These are phyloP conservation scores for Carex arenaria DNA, from an alignment of 202 grass and related monocot genomes.

Conservation along the genomic window DNA sequence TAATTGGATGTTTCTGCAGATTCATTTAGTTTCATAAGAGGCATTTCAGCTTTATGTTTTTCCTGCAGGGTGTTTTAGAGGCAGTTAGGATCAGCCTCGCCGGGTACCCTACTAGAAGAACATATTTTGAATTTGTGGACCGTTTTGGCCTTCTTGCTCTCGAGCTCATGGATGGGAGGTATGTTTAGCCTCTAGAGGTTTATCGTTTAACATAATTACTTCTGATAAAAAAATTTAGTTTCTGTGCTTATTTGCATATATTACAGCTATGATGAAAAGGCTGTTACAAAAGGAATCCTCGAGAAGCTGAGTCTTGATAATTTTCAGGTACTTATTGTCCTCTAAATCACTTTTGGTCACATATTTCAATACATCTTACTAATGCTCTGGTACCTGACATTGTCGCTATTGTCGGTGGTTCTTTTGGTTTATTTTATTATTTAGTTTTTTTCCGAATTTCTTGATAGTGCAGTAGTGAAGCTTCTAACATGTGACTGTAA, in stretches of 20 bases:
- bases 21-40: slow-evolving; percentile 13
- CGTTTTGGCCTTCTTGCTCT: slow-evolving; percentile 85
- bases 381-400: background rate
- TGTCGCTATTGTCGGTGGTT: background rate
- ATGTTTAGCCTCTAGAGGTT: slow-evolving; percentile 19
- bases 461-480: background rate
- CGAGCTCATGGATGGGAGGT: slow-evolving; percentile 72
- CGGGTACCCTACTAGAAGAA: slow-evolving; percentile 95
- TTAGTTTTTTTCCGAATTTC: background rate
- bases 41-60: slow-evolving; percentile 39
- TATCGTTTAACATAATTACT: background rate
- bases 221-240: slow-evolving; percentile 17
- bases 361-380: background rate
- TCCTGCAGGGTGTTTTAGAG: slow-evolving; percentile 86
- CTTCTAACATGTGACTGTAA: background rate
- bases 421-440: background rate
- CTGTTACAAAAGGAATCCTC: slow-evolving; percentile 61
- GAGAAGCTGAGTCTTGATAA: slow-evolving; percentile 84
- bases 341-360: background rate
- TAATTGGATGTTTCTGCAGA: background rate
- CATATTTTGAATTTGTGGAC: slow-evolving; percentile 94
- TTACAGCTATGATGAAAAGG: slow-evolving; percentile 80
- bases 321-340: slow-evolving; percentile 58
- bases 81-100: slow-evolving; percentile 98
- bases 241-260: slow-evolving; percentile 10